Evolutionary conservation across 1,139 yeast species (phyloP).

Genomic region (Pichiaceae sp.): DNA sequence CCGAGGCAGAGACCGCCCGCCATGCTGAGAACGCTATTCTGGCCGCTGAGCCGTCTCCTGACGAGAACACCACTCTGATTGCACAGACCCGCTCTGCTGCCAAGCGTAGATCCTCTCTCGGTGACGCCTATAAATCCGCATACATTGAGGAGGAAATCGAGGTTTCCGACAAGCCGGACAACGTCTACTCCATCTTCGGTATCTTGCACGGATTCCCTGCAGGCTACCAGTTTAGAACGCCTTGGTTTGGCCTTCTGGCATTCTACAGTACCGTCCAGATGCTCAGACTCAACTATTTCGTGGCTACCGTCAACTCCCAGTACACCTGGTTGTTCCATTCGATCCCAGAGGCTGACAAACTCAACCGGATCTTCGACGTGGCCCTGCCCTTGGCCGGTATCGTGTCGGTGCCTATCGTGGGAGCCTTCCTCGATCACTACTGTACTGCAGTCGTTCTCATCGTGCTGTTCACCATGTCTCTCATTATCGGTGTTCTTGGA

Average conservation of each 20-base stretch:
- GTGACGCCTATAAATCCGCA: conserved; percentile 26
- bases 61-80: not conserved
- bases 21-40: conserved; percentile 11
- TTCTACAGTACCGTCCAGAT: conserved; percentile 53
- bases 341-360: conserved; percentile 33
- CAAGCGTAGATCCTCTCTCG: conserved; percentile 25
- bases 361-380: conserved; percentile 50
- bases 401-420: conserved; percentile 51
- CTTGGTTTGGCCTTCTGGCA: conserved; percentile 49
- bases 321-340: conserved; percentile 38
- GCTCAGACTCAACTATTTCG: conserved; percentile 56
- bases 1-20: conserved; percentile 14
- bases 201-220: conserved; percentile 45
- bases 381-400: conserved; percentile 57
- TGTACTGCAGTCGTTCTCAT: conserved; percentile 39
- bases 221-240: conserved; percentile 40
- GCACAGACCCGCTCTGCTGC: conserved; percentile 4
- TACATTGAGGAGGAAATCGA: conserved; percentile 26
- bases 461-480: conserved; percentile 35
- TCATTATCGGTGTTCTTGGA: conserved; percentile 37
- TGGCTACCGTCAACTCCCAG: conserved; percentile 52
- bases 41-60: not conserved
- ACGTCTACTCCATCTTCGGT: conserved; percentile 49
- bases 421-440: conserved; percentile 44
- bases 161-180: conserved; percentile 8